Conservation (phyloP, 768 basidiomycete species). For the Hygrophorus pudorinus region DNA sequence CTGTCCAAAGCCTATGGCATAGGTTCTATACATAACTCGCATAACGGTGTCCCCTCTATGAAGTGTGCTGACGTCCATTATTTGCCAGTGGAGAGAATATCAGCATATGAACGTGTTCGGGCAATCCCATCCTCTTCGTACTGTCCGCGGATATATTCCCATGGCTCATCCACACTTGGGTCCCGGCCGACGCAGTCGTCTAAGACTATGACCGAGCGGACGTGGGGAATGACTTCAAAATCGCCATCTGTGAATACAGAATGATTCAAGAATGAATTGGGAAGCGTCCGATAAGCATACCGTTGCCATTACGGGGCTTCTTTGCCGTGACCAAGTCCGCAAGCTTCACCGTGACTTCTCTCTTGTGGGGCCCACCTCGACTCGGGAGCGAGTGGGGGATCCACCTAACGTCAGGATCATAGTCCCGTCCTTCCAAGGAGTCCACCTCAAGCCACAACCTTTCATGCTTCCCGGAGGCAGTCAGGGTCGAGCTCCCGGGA, state of each 20-base stretch:
- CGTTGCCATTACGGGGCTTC: slow-evolving; percentile 32
- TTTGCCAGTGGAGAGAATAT: slow-evolving; percentile 4
- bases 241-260: slow-evolving; percentile 28
- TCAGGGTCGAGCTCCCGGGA: slow-evolving; percentile 3
- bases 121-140: slow-evolving; percentile 24
- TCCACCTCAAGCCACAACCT: slow-evolving; percentile 11
- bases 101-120: slow-evolving; percentile 5
- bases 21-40: not conserved
- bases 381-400: slow-evolving; percentile 5
- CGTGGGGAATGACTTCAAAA: slow-evolving; percentile 45
- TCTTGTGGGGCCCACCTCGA: slow-evolving; percentile 4
- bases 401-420: slow-evolving; percentile 7
- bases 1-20: not conserved
- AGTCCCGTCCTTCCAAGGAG: slow-evolving; percentile 9
- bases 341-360: slow-evolving; percentile 26
- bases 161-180: slow-evolving; percentile 41
- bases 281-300: slow-evolving; percentile 20
- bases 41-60: not conserved
- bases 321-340: slow-evolving; percentile 21
- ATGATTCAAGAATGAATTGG: slow-evolving; percentile 4
- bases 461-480: slow-evolving; percentile 13
- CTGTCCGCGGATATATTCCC: slow-evolving; percentile 41
- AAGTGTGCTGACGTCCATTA: not conserved
- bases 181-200: slow-evolving; percentile 37
- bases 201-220: slow-evolving; percentile 47